Evolutionary conservation across 768 basidiomycete species (phyloP), one percentile per base, ranked within the genome.

Genomic region (Chalciporus piperatus): DNA sequence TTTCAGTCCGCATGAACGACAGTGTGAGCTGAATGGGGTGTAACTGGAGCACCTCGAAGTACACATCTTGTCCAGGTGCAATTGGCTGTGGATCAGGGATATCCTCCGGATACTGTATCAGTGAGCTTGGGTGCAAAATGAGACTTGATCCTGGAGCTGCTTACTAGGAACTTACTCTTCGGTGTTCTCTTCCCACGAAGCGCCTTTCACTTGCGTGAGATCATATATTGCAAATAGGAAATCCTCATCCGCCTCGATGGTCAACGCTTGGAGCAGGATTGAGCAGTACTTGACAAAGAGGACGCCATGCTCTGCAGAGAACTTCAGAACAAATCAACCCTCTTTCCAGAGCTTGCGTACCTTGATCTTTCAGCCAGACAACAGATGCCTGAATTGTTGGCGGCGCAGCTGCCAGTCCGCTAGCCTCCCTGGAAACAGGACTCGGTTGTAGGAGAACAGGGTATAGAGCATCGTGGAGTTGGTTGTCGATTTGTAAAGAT

Each of bases 281-380:
- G 95, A 95, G 48, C 92, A 96, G 63, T 98, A 98, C 71, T 98
- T 98, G 74, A 99, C 79, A 67, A 97, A 98, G n/a, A 92, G 70
- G 9, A 99, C 97, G 16, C 97, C 97, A 58, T 98, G 97, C n/a
- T 87, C 97, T 99, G 48, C 38, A 12, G 44, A 41, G 13, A 14
- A 5, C 6, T 4, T 57, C 4, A 45, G 41, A 19, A 49, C 13
- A 12, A 17, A 16, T 16, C 38, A 43, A 35, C 7, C 19, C 2
- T 6, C 17, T 38, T 23, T 6, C 20, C 13, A 37, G 32, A 47
- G 17, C 4, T 41, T 47, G 19, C 37, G 62, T 55, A 92, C 96
- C 91, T 78, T 92, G 83, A 64, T 98, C 96, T 61, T 98, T 98
- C 50, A 98, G 74, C 75, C 95, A 85, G 47, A 92, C 84, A 3